A percentile compares a stretch with the other conserved stretches of the same genome.
Evolutionary conservation across 345 rosid species (phyloP).

Genomic region (Anacardium occidentale): DNA sequence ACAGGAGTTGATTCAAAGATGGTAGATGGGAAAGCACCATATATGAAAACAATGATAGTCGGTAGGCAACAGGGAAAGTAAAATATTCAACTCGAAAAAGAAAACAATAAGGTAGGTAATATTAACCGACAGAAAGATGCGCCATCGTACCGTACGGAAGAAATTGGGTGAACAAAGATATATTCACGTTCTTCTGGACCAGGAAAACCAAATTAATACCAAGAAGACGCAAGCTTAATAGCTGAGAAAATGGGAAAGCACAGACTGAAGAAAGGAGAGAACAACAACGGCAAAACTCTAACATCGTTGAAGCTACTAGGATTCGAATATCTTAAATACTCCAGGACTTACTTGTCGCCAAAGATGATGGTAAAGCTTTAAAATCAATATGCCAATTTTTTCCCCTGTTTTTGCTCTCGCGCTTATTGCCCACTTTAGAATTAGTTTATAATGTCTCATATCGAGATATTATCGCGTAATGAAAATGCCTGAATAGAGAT

Average conservation of each 20-base stretch:
- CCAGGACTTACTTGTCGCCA: conserved; percentile 46
- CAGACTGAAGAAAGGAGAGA: conserved; percentile 26
- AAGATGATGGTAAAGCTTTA: conserved; percentile 44
- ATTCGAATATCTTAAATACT: conserved; percentile 55
- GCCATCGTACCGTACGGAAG: too few species aligned
- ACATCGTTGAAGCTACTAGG: conserved; percentile 50
- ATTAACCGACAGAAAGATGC: too few species aligned
- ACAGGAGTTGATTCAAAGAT: too few species aligned
- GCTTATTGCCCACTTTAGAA: background rate
- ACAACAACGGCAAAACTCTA: conserved; percentile 25
- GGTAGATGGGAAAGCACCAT: too few species aligned
- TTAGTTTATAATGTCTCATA: too few species aligned
- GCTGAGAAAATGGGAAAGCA: conserved; percentile 17
- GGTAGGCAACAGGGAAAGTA: too few species aligned
- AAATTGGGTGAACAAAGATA: too few species aligned
- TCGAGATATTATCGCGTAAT: background rate
- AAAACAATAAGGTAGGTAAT: too few species aligned
- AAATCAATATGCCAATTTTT: background rate
- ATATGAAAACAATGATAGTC: too few species aligned
- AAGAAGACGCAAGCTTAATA: background rate
- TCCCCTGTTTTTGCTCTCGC: background rate
- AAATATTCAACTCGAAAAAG: too few species aligned
- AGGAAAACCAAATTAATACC: background rate
- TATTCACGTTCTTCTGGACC: too few species aligned
- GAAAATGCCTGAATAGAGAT: background rate